Evolutionary conservation across 257 asterid genomes (phyloP).

Genomic region (Solanum appendiculatum): DNA sequence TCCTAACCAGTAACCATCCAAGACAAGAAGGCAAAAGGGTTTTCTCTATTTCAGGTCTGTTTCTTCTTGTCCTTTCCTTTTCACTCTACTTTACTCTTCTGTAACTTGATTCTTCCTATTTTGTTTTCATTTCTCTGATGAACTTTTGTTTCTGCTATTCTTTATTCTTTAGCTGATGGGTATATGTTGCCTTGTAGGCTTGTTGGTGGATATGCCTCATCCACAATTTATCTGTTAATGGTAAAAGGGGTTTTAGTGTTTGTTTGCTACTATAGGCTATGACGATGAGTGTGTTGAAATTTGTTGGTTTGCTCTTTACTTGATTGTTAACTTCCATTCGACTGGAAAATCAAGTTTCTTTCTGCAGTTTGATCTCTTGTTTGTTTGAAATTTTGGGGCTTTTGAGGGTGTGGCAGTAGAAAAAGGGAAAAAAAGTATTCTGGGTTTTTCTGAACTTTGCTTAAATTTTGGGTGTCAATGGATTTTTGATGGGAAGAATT

Average conservation of each 20-base stretch:
- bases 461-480: neutral
- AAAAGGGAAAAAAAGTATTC: neutral
- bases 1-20: neutral
- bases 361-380: neutral
- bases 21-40: neutral
- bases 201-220: neutral
- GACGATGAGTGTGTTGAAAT: neutral
- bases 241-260: neutral
- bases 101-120: neutral
- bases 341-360: neutral
- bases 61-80: neutral
- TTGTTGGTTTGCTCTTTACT: neutral
- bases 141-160: neutral
- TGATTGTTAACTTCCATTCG: neutral
- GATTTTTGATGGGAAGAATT: neutral
- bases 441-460: neutral
- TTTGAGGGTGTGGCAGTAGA: neutral
- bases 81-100: neutral
- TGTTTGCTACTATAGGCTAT: neutral
- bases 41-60: neutral
- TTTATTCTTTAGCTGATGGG: neutral
- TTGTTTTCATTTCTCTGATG: neutral
- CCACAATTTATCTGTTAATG: neutral
- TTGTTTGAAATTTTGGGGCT: neutral
- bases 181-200: neutral